Percentiles rank a stretch among this genome's conserved stretches.
Conservation (phyloP, 768 basidiomycete genomes). For the Dioszegia aurantiaca region DNA sequence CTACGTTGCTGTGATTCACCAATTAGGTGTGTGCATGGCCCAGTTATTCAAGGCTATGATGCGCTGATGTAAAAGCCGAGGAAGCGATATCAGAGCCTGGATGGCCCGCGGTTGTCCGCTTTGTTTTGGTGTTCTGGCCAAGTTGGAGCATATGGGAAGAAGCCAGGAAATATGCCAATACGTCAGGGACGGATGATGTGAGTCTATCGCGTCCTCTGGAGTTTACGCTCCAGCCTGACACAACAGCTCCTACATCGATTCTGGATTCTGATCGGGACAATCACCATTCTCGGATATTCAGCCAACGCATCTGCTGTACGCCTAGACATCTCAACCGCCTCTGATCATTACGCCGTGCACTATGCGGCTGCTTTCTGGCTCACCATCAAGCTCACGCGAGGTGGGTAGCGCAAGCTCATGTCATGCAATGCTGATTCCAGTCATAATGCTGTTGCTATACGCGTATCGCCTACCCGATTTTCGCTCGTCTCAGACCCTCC, state of each 20-base stretch:
- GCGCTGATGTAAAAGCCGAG: slow-evolving; percentile 31
- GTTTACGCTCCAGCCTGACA: slow-evolving; percentile 8
- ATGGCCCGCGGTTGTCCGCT: slow-evolving; percentile 24
- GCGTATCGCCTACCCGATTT: slow-evolving; percentile 21
- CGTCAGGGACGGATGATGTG: slow-evolving; percentile 51
- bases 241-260: slow-evolving; percentile 35
- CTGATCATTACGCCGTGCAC: slow-evolving; percentile 21
- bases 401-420: slow-evolving; percentile 7
- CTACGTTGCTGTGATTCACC: slow-evolving; percentile 52
- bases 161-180: slow-evolving; percentile 48
- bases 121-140: slow-evolving; percentile 33
- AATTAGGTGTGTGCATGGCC: slow-evolving; percentile 27
- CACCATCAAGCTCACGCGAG: slow-evolving; percentile 31
- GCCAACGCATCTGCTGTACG: slow-evolving; percentile 50
- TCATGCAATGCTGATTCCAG: slow-evolving; percentile 1
- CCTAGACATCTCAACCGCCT: slow-evolving; percentile 15
- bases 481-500: slow-evolving; percentile 20
- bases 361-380: slow-evolving; percentile 36
- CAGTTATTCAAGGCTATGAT: background rate
- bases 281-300: slow-evolving; percentile 50
- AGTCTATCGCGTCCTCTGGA: slow-evolving; percentile 1
- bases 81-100: slow-evolving; percentile 20
- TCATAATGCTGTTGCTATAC: slow-evolving; percentile 23
- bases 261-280: slow-evolving; percentile 49
- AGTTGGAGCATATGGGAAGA: slow-evolving; percentile 51